These are phyloP conservation scores for Suhomyces sp. DNA, from an alignment of 805 yeast genomes.

Conservation along the genomic window DNA sequence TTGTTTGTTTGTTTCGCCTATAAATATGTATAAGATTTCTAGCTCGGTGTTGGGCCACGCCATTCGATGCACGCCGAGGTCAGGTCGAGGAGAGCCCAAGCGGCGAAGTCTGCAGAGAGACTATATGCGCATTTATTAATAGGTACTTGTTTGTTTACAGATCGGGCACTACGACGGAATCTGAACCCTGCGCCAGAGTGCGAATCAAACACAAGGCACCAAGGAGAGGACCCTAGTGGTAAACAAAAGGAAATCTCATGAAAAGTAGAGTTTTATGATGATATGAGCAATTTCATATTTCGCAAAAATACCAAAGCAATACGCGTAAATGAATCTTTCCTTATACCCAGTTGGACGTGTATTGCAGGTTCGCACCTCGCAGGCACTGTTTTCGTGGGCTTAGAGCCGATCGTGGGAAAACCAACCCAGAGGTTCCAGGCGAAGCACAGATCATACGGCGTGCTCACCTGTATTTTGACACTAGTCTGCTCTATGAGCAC, in stretches of 20 bases:
- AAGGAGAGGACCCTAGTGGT: not conserved
- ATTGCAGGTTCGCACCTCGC: not conserved
- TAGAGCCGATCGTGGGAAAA: not conserved
- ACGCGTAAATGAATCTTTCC: not conserved
- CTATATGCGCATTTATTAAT: not conserved
- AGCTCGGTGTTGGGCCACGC: not conserved
- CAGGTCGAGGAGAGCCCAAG: not conserved
- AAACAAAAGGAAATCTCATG: not conserved
- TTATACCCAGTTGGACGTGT: not conserved
- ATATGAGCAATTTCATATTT: no score
- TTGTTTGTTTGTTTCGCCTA: not conserved
- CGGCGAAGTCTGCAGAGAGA: not conserved
- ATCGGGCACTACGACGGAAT: not conserved
- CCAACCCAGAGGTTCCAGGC: not conserved
- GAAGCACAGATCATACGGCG: not conserved
- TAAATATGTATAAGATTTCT: not conserved
- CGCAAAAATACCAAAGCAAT: not conserved
- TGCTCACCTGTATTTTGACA: not conserved
- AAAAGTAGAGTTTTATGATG: not conserved
- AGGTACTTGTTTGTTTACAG: not conserved
- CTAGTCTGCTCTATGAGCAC: not conserved
- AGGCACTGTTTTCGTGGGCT: not conserved
- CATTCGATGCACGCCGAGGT: not conserved
- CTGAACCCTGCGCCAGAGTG: not conserved
- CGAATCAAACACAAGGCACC: not conserved